Percentiles rank a stretch among this genome's conserved stretches.
phyloP scores from a whole-genome alignment of 2,329 filamentous ascomycete genomes.

The Aciculosporium take region DNA sequence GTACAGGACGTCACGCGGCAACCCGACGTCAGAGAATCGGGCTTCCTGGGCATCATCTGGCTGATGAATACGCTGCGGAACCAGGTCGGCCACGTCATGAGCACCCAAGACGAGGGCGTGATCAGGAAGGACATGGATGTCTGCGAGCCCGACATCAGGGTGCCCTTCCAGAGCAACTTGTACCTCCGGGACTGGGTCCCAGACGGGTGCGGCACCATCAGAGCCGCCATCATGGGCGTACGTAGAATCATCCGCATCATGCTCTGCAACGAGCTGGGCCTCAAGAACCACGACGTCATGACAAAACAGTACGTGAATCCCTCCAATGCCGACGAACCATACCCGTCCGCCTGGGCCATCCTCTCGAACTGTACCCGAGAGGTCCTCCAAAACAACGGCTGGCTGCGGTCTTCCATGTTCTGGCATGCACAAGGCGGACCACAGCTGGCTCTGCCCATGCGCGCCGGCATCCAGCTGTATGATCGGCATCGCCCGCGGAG shows the following conservation, averaged over 20 bases:
- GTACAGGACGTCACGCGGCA: conserved; percentile 5
- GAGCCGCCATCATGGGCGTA: conserved; percentile 3
- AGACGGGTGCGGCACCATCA: conserved; percentile 1
- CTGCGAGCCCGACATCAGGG: neutral
- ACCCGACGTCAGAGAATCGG: conserved; percentile 5
- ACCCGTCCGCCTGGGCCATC: conserved; percentile 2
- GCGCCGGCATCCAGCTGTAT: conserved; percentile 6
- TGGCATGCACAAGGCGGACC: conserved; percentile 8
- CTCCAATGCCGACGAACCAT: neutral
- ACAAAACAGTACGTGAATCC: conserved; percentile 2
- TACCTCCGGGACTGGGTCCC: conserved; percentile 8
- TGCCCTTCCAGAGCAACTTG: neutral
- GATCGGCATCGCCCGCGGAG: neutral
- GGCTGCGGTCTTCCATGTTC: neutral
- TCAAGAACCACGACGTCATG: conserved; percentile 4
- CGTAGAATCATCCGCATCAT: conserved; percentile 6
- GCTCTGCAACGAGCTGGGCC: conserved; percentile 10
- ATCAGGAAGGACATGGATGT: neutral
- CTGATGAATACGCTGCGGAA: conserved; percentile 10
- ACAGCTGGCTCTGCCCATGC: conserved; percentile 9
- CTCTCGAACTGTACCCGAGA: neutral
- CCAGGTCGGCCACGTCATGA: conserved; percentile 7
- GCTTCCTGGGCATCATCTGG: conserved; percentile 7
- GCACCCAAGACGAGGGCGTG: neutral
- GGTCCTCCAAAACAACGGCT: neutral